phyloP scores from a whole-genome alignment of 192 early-diverging fungal species.

The Paraglomus occultum region DNA sequence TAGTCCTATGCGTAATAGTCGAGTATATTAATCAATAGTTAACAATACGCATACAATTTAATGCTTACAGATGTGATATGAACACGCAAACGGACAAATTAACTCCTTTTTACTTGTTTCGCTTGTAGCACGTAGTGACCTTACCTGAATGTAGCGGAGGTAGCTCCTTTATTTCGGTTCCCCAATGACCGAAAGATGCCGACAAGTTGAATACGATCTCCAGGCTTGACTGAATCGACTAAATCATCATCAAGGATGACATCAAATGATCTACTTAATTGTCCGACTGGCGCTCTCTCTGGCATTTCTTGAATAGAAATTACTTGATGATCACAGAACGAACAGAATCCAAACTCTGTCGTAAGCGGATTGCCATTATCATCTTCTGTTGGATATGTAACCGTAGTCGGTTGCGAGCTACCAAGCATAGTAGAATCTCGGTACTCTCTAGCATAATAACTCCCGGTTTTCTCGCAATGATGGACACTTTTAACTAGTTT shows the following conservation, averaged over 20 bases:
- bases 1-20: conserved; percentile 57
- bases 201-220: conserved; percentile 91
- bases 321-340: conserved; percentile 90
- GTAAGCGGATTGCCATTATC: conserved; percentile 87
- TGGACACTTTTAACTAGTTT: conserved; percentile 92
- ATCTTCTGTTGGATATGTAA: conserved; percentile 93
- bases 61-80: no score
- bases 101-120: no score
- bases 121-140: neutral
- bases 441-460: conserved; percentile 84
- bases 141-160: conserved; percentile 83
- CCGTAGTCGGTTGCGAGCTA: conserved; percentile 64
- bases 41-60: neutral
- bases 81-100: no score
- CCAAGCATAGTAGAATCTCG: conserved; percentile 81
- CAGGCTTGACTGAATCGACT: conserved; percentile 93
- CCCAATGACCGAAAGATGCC: conserved; percentile 91
- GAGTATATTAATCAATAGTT: conserved; percentile 21
- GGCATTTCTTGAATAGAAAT: conserved; percentile 99
- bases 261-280: conserved; percentile 91
- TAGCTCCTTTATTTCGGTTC: conserved; percentile 67
- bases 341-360: conserved; percentile 89
- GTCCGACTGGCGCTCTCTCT: conserved; percentile 91
- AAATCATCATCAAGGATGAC: conserved; percentile 95
- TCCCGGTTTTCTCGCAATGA: conserved; percentile 81